Evolutionary conservation across 352 stramenopile genomes (phyloP).

Genomic region (Pythium phragmiticola): DNA sequence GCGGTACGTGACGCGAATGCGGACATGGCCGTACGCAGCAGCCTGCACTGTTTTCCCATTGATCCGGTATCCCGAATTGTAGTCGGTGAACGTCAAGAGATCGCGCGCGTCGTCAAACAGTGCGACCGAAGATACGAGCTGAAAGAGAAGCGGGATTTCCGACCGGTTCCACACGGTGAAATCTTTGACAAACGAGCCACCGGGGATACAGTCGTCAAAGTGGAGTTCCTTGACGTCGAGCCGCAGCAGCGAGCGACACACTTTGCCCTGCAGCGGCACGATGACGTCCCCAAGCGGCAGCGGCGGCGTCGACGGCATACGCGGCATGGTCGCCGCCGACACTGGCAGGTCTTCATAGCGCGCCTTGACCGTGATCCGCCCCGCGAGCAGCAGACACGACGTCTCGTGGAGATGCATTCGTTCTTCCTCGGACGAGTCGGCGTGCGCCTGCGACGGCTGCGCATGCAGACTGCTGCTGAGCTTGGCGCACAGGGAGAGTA

Average conservation of each 20-base stretch:
- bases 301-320: slow-evolving; percentile 26
- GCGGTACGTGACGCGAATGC: slow-evolving; percentile 84
- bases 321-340: slow-evolving; percentile 29
- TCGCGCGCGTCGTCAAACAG: slow-evolving; percentile 69
- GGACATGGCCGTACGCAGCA: slow-evolving; percentile 81
- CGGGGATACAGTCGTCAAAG: slow-evolving; percentile 87
- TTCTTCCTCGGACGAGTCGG: slow-evolving; percentile 85
- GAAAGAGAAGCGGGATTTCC: slow-evolving; percentile 86
- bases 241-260: slow-evolving; percentile 80
- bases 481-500: slow-evolving; percentile 77
- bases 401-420: slow-evolving; percentile 80
- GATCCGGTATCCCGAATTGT: slow-evolving; percentile 84
- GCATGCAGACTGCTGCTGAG: slow-evolving; percentile 33
- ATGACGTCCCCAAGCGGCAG: slow-evolving; percentile 59
- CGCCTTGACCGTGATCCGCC: slow-evolving; percentile 56
- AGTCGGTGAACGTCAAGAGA: slow-evolving; percentile 80
- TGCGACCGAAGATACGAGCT: slow-evolving; percentile 72
- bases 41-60: slow-evolving; percentile 79
- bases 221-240: slow-evolving; percentile 88
- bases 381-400: slow-evolving; percentile 71
- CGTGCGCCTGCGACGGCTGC: slow-evolving; percentile 27
- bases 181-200: slow-evolving; percentile 87
- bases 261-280: slow-evolving; percentile 75
- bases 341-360: slow-evolving; percentile 24
- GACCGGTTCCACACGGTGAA: slow-evolving; percentile 90